These are phyloP conservation scores for Backusella macrospora DNA, from an alignment of 192 early-diverging fungal genomes.

Conservation along the genomic window DNA sequence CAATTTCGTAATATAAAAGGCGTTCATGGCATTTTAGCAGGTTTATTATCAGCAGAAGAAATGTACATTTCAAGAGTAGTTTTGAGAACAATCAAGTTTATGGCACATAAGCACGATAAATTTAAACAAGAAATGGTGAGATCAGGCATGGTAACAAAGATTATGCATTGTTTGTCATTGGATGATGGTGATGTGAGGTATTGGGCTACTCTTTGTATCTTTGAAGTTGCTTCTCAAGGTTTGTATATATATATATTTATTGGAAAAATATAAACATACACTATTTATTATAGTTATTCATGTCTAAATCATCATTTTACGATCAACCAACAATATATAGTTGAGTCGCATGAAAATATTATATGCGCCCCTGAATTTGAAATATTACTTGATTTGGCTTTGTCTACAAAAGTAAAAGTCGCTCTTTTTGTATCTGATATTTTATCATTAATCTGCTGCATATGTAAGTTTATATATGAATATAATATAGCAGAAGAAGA, in stretches of 20 bases:
- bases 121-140: slow-evolving; percentile 68
- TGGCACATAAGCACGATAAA: slow-evolving; percentile 58
- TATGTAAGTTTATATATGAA: slow-evolving; percentile 21
- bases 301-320: neutral
- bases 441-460: slow-evolving; percentile 38
- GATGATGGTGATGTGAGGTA: slow-evolving; percentile 76
- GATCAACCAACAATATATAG: slow-evolving; percentile 5
- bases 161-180: slow-evolving; percentile 62
- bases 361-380: slow-evolving; percentile 39
- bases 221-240: slow-evolving; percentile 47
- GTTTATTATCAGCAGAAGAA: slow-evolving; percentile 62
- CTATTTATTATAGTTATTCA: neutral
- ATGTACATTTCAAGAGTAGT: slow-evolving; percentile 70
- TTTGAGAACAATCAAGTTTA: slow-evolving; percentile 70
- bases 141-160: slow-evolving; percentile 58
- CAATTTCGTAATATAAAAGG: slow-evolving; percentile 63
- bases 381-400: slow-evolving; percentile 33
- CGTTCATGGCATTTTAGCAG: slow-evolving; percentile 60
- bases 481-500: neutral
- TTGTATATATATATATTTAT: too few relatives aligned
- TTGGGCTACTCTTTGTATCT: slow-evolving; percentile 63
- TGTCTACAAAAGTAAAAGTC: slow-evolving; percentile 30
- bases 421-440: slow-evolving; percentile 39
- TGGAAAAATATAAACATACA: neutral
- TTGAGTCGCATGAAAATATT: slow-evolving; percentile 40